Percentiles rank a stretch among this genome's conserved stretches.
phyloP scores from a whole-genome alignment of 2,329 filamentous ascomycete genomes.

The Fusarium bactridioides region DNA sequence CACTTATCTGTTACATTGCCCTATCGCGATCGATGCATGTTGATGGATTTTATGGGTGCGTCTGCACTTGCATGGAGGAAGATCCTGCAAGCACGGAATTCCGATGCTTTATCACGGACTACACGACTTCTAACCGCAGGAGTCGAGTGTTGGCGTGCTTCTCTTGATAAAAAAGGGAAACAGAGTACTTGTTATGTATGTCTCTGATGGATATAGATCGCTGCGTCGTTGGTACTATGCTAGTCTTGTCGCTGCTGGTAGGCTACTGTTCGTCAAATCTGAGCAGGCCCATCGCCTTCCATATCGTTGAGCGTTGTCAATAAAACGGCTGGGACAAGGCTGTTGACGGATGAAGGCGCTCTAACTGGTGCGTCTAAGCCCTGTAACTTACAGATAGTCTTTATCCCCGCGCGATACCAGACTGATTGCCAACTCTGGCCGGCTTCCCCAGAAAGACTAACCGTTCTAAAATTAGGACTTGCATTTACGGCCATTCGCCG shows the following conservation, averaged over 20 bases:
- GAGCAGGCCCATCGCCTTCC: background rate
- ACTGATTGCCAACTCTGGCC: background rate
- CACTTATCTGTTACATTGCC: background rate
- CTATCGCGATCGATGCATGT: background rate
- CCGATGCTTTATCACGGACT: background rate
- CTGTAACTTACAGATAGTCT: background rate
- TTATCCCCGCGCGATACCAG: background rate
- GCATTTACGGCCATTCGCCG: too few species aligned
- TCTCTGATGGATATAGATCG: too few species aligned
- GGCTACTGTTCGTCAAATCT: background rate
- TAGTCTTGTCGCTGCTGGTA: background rate
- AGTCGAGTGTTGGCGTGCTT: background rate
- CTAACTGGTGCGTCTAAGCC: background rate
- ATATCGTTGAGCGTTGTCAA: background rate
- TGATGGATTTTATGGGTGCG: background rate
- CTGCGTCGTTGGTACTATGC: fast-evolving
- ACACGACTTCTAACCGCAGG: fast-evolving
- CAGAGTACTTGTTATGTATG: background rate
- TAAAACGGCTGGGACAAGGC: background rate
- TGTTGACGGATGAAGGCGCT: background rate
- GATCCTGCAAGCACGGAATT: background rate
- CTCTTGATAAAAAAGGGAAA: background rate
- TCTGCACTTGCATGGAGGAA: background rate
- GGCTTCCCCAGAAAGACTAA: background rate
- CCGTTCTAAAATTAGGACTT: background rate